Conservation (phyloP, 2,329 filamentous ascomycete genomes). For the Trichoderma endophyticum region DNA sequence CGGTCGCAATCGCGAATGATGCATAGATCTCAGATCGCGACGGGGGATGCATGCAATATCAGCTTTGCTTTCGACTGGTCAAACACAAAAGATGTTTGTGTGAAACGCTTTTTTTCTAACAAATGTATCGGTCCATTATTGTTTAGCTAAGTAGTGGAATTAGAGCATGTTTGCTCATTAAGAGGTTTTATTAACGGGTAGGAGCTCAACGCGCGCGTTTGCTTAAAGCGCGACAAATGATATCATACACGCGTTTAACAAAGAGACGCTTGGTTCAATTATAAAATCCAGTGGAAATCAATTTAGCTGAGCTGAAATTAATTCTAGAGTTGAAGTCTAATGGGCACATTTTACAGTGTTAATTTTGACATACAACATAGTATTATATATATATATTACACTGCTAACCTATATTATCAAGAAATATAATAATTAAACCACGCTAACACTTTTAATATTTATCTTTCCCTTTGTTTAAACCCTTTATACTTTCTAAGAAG, state of each 20-base stretch:
- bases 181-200: not conserved
- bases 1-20: not conserved
- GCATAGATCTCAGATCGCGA: not conserved
- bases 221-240: not conserved
- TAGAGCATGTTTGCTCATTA: not conserved
- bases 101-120: not conserved
- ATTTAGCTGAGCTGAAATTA: not conserved
- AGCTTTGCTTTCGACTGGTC: not conserved
- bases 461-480: not conserved
- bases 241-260: not conserved
- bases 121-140: not conserved
- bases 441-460: not conserved
- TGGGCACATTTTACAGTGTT: not conserved
- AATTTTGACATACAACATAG: not conserved
- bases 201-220: not conserved
- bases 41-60: not conserved
- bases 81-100: not conserved
- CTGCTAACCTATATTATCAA: not conserved
- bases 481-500: not conserved
- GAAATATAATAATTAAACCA: not conserved
- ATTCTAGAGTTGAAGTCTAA: not conserved
- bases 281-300: not conserved
- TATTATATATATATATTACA: not conserved
- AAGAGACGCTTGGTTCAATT: not conserved
- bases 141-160: not conserved